Conservation (phyloP, 345 rosid species). For the Lepidium africanum region DNA sequence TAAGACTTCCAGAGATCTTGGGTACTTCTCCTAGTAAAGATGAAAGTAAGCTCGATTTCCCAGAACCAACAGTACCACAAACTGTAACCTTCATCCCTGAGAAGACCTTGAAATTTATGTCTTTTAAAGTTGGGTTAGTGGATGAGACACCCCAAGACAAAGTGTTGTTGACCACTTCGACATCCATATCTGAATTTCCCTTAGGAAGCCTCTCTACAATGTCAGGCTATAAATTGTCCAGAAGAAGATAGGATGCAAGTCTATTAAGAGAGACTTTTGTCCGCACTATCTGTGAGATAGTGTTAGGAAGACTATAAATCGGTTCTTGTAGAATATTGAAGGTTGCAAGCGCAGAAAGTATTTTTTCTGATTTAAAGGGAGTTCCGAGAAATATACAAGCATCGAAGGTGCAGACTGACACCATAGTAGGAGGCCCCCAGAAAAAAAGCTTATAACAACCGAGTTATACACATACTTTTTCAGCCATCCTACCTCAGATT, state of each 20-base stretch:
- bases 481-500: slow-evolving; percentile 50
- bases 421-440: slow-evolving; percentile 65
- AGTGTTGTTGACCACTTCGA: slow-evolving; percentile 44
- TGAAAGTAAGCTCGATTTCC: slow-evolving; percentile 73
- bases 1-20: slow-evolving; percentile 51
- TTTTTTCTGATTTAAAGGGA: slow-evolving; percentile 62
- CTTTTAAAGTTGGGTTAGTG: slow-evolving; percentile 42
- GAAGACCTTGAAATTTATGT: slow-evolving; percentile 39
- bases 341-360: slow-evolving; percentile 67
- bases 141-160: slow-evolving; percentile 55
- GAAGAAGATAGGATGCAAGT: slow-evolving; percentile 50
- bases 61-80: slow-evolving; percentile 75
- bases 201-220: slow-evolving; percentile 39
- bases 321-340: slow-evolving; percentile 63
- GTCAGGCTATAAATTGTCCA: slow-evolving; percentile 46
- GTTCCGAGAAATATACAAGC: slow-evolving; percentile 51
- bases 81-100: slow-evolving; percentile 69
- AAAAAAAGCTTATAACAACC: slow-evolving; percentile 44
- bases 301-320: slow-evolving; percentile 52
- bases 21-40: slow-evolving; percentile 65
- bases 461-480: slow-evolving; percentile 45
- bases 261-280: slow-evolving; percentile 67
- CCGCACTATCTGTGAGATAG: slow-evolving; percentile 54
- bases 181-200: slow-evolving; percentile 36
- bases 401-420: slow-evolving; percentile 53